A percentile compares a stretch with the other conserved stretches of the same genome.
Evolutionary conservation across 305 asterid genomes (phyloP).

Genomic region (Fraxinus albicans): DNA sequence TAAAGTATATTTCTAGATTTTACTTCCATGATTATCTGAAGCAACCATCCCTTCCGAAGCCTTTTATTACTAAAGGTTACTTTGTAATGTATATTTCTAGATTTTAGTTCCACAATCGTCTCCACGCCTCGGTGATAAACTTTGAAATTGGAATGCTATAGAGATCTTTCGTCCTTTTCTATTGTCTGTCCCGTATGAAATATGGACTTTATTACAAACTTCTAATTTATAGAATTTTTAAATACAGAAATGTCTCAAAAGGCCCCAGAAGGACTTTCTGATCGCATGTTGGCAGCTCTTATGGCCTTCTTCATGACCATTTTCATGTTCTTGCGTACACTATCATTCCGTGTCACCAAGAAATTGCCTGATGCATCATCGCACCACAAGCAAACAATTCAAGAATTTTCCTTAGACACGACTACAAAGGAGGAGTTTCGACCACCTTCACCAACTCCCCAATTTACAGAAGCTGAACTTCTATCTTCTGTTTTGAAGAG

Average conservation of each 20-base stretch:
- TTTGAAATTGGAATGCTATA: background rate
- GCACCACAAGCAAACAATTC: slow-evolving; percentile 35
- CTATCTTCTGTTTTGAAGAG: slow-evolving; percentile 73
- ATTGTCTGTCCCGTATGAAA: background rate
- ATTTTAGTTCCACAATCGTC: background rate
- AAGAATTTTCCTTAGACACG: slow-evolving; percentile 54
- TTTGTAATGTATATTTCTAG: slow-evolving; percentile 14
- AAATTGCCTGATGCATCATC: slow-evolving; percentile 51
- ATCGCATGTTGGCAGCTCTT: slow-evolving; percentile 54
- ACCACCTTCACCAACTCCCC: slow-evolving; percentile 79
- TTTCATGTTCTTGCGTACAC: slow-evolving; percentile 52
- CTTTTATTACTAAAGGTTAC: slow-evolving; percentile 61
- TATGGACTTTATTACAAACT: background rate
- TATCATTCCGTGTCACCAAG: slow-evolving; percentile 46
- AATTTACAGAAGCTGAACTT: slow-evolving; percentile 76
- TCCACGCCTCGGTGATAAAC: background rate
- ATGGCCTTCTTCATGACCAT: slow-evolving; percentile 77
- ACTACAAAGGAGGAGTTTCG: slow-evolving; percentile 66
- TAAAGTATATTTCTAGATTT: slow-evolving; percentile 11
- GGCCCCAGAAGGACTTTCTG: slow-evolving; percentile 55
- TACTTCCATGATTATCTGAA: background rate
- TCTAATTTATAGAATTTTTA: background rate
- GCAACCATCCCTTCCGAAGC: slow-evolving; percentile 47
- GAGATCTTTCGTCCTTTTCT: background rate
- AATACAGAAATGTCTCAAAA: slow-evolving; percentile 57